Evolutionary conservation across 2,329 filamentous ascomycete genomes (phyloP), one percentile per base, ranked within the genome.

Genomic region (Trichoderma semiorbis): DNA sequence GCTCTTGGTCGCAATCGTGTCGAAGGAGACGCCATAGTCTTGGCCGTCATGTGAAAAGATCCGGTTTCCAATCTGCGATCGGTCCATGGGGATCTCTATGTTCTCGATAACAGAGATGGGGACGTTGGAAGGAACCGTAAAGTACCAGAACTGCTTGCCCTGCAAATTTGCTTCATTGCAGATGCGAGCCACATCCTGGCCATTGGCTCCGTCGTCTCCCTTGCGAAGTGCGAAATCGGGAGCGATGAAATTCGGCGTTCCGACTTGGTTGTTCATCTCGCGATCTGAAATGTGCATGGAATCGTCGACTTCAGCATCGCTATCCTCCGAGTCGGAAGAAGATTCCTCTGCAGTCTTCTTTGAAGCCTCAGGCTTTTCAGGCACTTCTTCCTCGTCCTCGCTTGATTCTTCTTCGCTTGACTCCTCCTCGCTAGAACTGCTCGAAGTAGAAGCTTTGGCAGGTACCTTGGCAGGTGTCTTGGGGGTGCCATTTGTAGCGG

Each of bases 141-240:
- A 93, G 79, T 94, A 93, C 92, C 92, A 95, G 72, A 94, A 84
- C 78, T 94, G 90, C 83, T 93, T 94, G 74, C 90, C 91, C 70
- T 89, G 83, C 8, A 91, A 79, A 75, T 88, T 87, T 69, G 86
- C 85, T 71, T 87, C 84, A 76, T 83, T 86, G 76, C 92, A 89
- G 68, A 91, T 80, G 26, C 86, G 82, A 10, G 85, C 79, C 72
- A 88, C 80, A 77, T 87, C 82, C 75, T 85, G 79, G 78, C 83
- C 78, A 26, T 79, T 80, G 72, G 78, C 74, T n/a, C 78, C 78
- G 58, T 79, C 78, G 30, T 81, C 76, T 14, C 81, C 84, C 74
- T 87, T 87, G 70, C 86, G 86, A 65, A 89, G 80, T 72, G 84
- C 82, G 74, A 89, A 89, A 70, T 87, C 85, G 7, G 85, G 87